Base-by-base conservation (phyloP, 192 early-diverging fungal genomes). In the Coemansia sp. region DNA sequence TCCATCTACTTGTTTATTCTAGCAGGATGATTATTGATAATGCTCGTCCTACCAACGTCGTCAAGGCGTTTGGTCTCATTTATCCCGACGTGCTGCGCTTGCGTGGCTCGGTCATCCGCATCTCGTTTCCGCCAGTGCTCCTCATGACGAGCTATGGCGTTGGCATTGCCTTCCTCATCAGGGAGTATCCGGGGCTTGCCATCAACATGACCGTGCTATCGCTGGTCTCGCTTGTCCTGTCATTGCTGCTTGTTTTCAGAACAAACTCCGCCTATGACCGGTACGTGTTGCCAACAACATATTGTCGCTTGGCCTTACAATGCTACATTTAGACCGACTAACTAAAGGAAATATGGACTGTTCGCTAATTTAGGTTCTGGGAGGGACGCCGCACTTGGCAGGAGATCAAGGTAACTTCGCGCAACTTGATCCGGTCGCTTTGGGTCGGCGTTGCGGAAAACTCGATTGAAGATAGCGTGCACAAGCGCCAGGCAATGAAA, bases 321-420 rank as follows among this genome's bases (percentile, higher is more conserved):
- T 20, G 8, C n/a, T 11, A 10, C 10, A 20, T 22, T 51, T 51
- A 8, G n/a, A 51, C 20, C n/a, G 20, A 0, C 20, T 10, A 10
- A 51, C 49, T 18, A 47, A 47, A 18, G 24, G 24, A 27, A 27
- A 27, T 27, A 27, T 27, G 24, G 24, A 27, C 24, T 20, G 10
- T 51, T 22, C 20, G 10, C 7, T 22, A 20, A 3, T 22, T 10
- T 51, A 51, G 49, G 12, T 57, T 57, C 27, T 96, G 89, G 89
- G 96, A 96, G 83, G 96, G 93, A 20, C 89, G 96, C 49, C 87
- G 91, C 70, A 71, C 90, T 20, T 98, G 95, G 95, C 89, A 88
- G 38, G 86, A 88, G 15, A 75, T 95, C 69, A 85, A 87, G 34
- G 85, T 88, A 29, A 80, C 86, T 27, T 85, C 93, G 54, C 91